phyloP scores from a whole-genome alignment of 768 basidiomycete genomes.

The Suillus spraguei region DNA sequence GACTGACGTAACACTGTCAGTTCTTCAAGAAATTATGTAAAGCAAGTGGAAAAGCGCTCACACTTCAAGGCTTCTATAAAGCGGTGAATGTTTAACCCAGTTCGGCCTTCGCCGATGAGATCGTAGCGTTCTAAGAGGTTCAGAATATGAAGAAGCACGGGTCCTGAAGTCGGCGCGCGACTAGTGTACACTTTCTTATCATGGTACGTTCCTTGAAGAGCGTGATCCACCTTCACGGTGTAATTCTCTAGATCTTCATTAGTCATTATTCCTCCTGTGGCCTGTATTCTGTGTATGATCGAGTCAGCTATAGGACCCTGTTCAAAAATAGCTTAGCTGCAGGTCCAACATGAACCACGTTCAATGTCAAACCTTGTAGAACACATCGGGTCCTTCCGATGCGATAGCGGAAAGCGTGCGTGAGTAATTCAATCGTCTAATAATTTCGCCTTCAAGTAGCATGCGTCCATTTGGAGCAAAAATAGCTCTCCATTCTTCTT shows the following conservation, averaged over 20 bases:
- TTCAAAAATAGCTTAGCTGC: constrained; percentile 18
- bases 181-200: constrained; percentile 83
- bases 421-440: constrained; percentile 75
- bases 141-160: constrained; percentile 91
- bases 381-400: constrained; percentile 72
- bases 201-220: constrained; percentile 79
- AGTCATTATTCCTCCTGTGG: constrained; percentile 80
- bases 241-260: constrained; percentile 76
- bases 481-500: constrained; percentile 77
- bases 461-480: constrained; percentile 81
- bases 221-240: constrained; percentile 64
- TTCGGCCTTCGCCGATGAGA: constrained; percentile 49
- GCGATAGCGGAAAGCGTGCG: constrained; percentile 77
- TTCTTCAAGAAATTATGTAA: constrained; percentile 19
- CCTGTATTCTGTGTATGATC: constrained; percentile 67
- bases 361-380: constrained; percentile 65
- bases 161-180: constrained; percentile 84
- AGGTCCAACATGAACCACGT: constrained; percentile 14
- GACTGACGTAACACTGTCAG: constrained; percentile 38
- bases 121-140: constrained; percentile 84
- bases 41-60: constrained; percentile 32
- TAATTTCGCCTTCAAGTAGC: constrained; percentile 72
- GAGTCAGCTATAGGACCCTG: constrained; percentile 84
- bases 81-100: constrained; percentile 73
- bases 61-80: constrained; percentile 86